A percentile compares a stretch with the other conserved stretches of the same genome.
These are phyloP conservation scores for Aureobasidium sp. DNA, from an alignment of 2,329 filamentous ascomycete genomes.

Conservation along the genomic window DNA sequence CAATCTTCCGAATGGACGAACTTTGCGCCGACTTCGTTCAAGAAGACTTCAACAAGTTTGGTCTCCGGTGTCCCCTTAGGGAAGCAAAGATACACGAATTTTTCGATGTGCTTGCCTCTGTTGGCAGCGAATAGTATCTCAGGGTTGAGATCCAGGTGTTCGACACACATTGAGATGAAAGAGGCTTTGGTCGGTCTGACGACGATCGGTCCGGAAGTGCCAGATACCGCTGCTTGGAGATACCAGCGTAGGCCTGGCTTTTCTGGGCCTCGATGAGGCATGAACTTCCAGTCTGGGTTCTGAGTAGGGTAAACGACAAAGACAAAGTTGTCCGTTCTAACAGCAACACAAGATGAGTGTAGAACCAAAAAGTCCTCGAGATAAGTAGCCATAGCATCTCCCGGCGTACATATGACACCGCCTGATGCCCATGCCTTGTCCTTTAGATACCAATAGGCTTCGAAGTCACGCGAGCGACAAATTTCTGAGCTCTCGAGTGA, in stretches of 20 bases:
- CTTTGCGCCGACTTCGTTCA: conserved; percentile 17
- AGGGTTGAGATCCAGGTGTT: background rate
- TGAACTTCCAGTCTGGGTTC: conserved; percentile 21
- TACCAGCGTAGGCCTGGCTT: conserved; percentile 8
- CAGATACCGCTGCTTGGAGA: background rate
- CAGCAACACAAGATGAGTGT: conserved; percentile 16
- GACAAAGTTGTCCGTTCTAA: conserved; percentile 12
- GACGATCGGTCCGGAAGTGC: background rate
- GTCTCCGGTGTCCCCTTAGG: conserved; percentile 18
- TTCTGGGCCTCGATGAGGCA: conserved; percentile 12
- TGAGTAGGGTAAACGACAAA: conserved; percentile 21
- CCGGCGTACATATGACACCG: background rate
- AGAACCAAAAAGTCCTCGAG: conserved; percentile 19
- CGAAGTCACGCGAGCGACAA: conserved; percentile 7
- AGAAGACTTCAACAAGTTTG: conserved; percentile 15
- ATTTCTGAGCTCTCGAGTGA: background rate
- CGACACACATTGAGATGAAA: background rate
- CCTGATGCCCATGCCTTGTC: conserved; percentile 7
- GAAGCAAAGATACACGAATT: conserved; percentile 22
- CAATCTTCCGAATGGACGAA: conserved; percentile 19
- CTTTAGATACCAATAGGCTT: background rate
- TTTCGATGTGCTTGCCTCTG: conserved; percentile 8
- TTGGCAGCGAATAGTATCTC: conserved; percentile 1
- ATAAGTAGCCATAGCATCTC: background rate
- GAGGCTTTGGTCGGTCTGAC: background rate